Base-by-base conservation (phyloP, 495 filamentous ascomycete genomes). In the Ramalina peruviana region DNA sequence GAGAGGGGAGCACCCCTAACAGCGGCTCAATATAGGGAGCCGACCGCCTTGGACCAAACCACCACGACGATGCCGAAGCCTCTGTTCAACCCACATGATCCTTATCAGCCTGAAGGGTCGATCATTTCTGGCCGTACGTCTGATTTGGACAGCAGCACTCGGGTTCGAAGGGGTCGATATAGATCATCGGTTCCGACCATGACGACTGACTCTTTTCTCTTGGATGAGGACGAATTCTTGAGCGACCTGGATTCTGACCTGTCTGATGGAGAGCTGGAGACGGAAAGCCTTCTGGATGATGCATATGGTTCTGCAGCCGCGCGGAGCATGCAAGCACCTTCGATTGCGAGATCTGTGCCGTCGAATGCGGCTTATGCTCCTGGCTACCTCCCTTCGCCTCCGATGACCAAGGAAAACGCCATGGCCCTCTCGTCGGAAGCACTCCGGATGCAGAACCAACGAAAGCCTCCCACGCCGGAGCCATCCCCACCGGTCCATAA, bases 181-280 rank as follows among this genome's bases (percentile, higher is more conserved):
- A 42, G 55, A 23, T 56, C 55, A 5, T 60, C 74, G 36, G 62
- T 61, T 45, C 62, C 64, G 47, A 62, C 45, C 59, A 55, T 54
- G 26, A 55, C 65, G 4, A 62, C 64, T 16, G 61, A 75, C 21
- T 80, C 81, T 3, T 86, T 85, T 54, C 59, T 86, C 52, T 71
- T 85, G 21, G 73, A 79, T 42, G 77, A 80, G 23, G 81, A 80
- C 53, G 80, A 86, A 55, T 71, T 79, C 51, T 67, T 80, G 25
- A 90, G 83, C 48, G 86, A 84, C 51, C 64, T 89, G 13, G 90
- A 86, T 13, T 88, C 86, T 11, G 85, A 94, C 50, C 53, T 89
- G 26, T 92, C 90, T 1, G 68, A 79, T 7, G 85, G 90, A 42
- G 62, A 76, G 19, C 69, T 80, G 23, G 74, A 74, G 36, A 57